phyloP scores from a whole-genome alignment of 176 grass and related monocot species.

The Dendrocalamus sinicus region DNA sequence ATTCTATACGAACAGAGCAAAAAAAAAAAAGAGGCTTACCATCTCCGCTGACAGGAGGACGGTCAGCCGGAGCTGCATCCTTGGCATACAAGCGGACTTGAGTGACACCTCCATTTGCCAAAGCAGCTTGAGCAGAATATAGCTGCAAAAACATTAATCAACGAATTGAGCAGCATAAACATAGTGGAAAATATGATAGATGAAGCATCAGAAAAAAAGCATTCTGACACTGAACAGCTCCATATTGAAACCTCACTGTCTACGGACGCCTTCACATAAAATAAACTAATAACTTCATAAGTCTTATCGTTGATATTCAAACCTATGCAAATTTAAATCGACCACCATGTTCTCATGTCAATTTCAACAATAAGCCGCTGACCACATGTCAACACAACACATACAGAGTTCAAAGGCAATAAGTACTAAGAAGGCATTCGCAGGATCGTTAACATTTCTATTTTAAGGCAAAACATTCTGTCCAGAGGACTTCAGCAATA shows the following conservation, averaged over 20 bases:
- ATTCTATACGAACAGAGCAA: neutral
- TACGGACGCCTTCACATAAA: neutral
- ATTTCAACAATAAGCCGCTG: neutral
- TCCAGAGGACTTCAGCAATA: neutral
- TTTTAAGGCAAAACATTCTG: neutral
- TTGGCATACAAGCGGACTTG: slow-evolving; percentile 71
- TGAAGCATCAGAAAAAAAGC: neutral
- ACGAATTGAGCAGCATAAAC: neutral
- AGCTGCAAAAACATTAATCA: slow-evolving; percentile 53
- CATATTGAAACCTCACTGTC: neutral
- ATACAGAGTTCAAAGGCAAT: neutral
- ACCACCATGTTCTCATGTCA: neutral
- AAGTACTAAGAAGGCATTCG: neutral
- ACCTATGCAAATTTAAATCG: neutral
- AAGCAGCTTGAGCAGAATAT: slow-evolving; percentile 70
- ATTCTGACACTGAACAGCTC: neutral
- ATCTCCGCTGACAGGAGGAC: slow-evolving; percentile 71
- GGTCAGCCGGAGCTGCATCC: slow-evolving; percentile 55
- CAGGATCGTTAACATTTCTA: neutral
- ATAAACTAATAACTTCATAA: neutral
- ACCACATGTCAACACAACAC: neutral
- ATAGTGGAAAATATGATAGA: neutral
- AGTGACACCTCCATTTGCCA: slow-evolving; percentile 53
- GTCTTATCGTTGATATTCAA: neutral
- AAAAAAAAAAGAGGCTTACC: slow-evolving; percentile 51